Conservation (phyloP, 1,284 basidiomycete genomes). For the Leccinum solheimii region DNA sequence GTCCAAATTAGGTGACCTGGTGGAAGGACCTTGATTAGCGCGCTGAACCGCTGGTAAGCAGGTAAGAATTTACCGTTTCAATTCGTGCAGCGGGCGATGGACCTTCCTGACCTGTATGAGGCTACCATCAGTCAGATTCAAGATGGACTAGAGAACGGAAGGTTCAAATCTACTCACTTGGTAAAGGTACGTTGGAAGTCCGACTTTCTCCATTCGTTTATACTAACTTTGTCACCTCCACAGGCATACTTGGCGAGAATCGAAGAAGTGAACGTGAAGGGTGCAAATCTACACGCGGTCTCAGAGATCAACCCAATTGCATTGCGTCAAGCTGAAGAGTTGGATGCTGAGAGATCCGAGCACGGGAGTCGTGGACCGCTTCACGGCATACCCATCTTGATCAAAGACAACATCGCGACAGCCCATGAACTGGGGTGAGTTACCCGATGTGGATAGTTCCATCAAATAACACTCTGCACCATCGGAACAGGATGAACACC, state of each 20-base stretch:
- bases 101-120: slow-evolving; percentile 33
- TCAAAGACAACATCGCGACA: slow-evolving; percentile 40
- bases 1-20: slow-evolving; percentile 5
- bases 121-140: slow-evolving; percentile 33
- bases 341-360: slow-evolving; percentile 54
- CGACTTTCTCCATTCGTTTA: not conserved
- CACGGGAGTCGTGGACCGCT: slow-evolving; percentile 51
- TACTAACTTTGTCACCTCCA: not conserved
- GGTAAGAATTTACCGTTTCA: slow-evolving; percentile 1
- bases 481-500: slow-evolving; percentile 59
- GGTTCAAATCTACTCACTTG: slow-evolving; percentile 27
- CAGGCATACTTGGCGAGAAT: slow-evolving; percentile 72
- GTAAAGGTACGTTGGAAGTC: slow-evolving; percentile 18
- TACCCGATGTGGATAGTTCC: not conserved
- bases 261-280: slow-evolving; percentile 68
- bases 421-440: slow-evolving; percentile 42
- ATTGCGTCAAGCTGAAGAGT: slow-evolving; percentile 48
- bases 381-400: slow-evolving; percentile 70
- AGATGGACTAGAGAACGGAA: slow-evolving; percentile 19
- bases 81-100: slow-evolving; percentile 6
- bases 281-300: slow-evolving; percentile 59
- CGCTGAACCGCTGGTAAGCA: not conserved
- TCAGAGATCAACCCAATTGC: slow-evolving; percentile 62
- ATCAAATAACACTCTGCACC: not conserved
- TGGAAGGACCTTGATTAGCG: not conserved